These are phyloP conservation scores for Chrysosporium keratinophilum DNA, from an alignment of 2,329 filamentous ascomycete genomes.

Conservation along the genomic window DNA sequence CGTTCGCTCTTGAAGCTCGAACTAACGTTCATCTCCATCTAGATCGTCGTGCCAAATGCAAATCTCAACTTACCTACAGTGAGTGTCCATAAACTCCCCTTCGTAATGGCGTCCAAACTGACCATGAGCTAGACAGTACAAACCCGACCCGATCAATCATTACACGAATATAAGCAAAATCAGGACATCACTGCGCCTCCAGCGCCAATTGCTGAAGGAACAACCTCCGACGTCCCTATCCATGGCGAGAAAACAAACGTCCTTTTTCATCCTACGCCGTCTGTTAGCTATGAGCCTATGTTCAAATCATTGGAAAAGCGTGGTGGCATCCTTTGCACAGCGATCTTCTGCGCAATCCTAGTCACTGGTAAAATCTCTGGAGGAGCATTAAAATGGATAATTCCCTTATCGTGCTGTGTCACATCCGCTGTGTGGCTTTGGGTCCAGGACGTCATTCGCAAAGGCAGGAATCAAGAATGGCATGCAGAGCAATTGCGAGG, in stretches of 20 bases:
- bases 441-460: constrained; percentile 76
- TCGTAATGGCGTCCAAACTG: not conserved
- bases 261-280: constrained; percentile 87
- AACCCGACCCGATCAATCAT: constrained; percentile 59
- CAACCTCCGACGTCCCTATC: constrained; percentile 88
- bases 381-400: constrained; percentile 62
- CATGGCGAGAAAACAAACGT: constrained; percentile 95
- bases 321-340: constrained; percentile 58
- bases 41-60: constrained; percentile 79
- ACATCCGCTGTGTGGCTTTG: constrained; percentile 74
- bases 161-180: constrained; percentile 68
- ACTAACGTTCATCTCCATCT: not conserved
- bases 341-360: constrained; percentile 62
- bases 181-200: constrained; percentile 89
- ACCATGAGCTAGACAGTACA: constrained; percentile 47
- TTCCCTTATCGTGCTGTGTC: constrained; percentile 62
- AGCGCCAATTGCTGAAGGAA: constrained; percentile 68
- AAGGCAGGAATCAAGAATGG: constrained; percentile 79
- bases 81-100: constrained; percentile 17
- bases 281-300: constrained; percentile 81
- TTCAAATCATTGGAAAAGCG: constrained; percentile 65
- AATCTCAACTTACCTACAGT: constrained; percentile 67
- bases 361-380: constrained; percentile 71
- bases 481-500: constrained; percentile 74
- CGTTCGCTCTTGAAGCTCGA: not conserved